Evolutionary conservation across 768 basidiomycete species (phyloP), one percentile per base, ranked within the genome.

Genomic region (Lentinula boryana): DNA sequence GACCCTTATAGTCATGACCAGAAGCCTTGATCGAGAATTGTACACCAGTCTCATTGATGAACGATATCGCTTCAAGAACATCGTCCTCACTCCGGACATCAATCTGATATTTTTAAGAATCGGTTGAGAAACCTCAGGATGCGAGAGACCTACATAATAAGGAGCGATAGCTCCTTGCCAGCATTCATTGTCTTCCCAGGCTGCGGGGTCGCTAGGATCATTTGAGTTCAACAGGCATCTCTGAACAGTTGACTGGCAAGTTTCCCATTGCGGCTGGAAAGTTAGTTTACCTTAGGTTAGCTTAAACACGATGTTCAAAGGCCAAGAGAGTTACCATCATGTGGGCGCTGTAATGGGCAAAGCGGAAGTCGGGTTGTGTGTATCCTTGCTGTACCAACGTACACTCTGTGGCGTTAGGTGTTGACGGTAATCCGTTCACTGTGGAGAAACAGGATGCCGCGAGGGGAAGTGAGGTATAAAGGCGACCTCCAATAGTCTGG

Each of bases 261-360:
- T 72, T 61, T 74, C 76, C 75, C 73, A 75, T 63, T 75, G 68
- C 9, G 71, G 63, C 72, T 77, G 50, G 33, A 36, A n/a, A n/a
- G n/a, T n/a, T 32, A 31, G 31, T 41, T 27, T n/a, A 33, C 23
- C 31, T 38, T 18, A 4, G 15, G 18, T 38, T 32, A 36, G 58
- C 8, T 16, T 13, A 53, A 10, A 36, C n/a, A 27, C 36, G 7
- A 13, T n/a, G 13, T 41, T 7, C 10, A 31, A 32, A 35, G 18
- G 38, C 10, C 31, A 56, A 56, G 5, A 21, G 10, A 59, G 68
- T 52, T 50, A 71, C 72, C 46, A 67, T 61, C 72, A 75, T 73
- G 55, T 67, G 71, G 27, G 68, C 67, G 21, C 70, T 68, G 58
- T 70, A 71, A 13, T 64, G 63, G 3, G 27, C 50, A 8, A 66